These are phyloP conservation scores for Lyophyllum semitale DNA, from an alignment of 768 basidiomycete genomes.

Conservation along the genomic window DNA sequence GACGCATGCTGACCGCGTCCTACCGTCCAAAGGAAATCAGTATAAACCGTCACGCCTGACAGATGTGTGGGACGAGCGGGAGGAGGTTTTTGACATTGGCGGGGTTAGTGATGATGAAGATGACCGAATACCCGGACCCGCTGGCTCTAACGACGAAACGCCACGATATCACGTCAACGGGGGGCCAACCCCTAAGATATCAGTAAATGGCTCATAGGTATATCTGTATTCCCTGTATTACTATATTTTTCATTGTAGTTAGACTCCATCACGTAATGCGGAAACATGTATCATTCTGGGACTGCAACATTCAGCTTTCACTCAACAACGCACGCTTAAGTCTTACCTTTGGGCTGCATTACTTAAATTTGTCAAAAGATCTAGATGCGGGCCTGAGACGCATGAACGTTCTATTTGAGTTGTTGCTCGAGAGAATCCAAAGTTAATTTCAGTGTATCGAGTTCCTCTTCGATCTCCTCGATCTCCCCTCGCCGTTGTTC, in stretches of 20 bases:
- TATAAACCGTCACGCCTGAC: conserved; percentile 42
- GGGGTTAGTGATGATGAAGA: conserved; percentile 63
- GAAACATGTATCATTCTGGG: not conserved
- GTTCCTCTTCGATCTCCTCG: conserved; percentile 41
- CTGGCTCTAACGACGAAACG: not conserved
- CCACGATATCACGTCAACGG: conserved; percentile 7
- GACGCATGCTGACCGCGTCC: conserved; percentile 32
- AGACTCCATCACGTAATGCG: conserved; percentile 4
- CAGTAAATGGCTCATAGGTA: conserved; percentile 10
- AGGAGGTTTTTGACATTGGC: conserved; percentile 73
- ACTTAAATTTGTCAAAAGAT: not conserved
- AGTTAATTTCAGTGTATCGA: conserved; percentile 39
- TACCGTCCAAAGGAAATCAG: conserved; percentile 29
- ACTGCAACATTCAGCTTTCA: no score
- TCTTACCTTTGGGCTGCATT: no score
- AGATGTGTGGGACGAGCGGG: conserved; percentile 78
- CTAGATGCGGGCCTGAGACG: not conserved
- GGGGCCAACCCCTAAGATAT: conserved; percentile 23
- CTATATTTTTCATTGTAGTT: conserved; percentile 13
- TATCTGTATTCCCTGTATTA: not conserved
- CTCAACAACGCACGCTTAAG: no score
- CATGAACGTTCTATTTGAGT: not conserved
- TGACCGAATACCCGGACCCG: conserved; percentile 15
- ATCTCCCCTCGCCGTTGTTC: conserved; percentile 46
- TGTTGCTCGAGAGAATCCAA: conserved; percentile 25